Conservation (phyloP, 2,329 filamentous ascomycete species). For the Verruconis gallopava region DNA sequence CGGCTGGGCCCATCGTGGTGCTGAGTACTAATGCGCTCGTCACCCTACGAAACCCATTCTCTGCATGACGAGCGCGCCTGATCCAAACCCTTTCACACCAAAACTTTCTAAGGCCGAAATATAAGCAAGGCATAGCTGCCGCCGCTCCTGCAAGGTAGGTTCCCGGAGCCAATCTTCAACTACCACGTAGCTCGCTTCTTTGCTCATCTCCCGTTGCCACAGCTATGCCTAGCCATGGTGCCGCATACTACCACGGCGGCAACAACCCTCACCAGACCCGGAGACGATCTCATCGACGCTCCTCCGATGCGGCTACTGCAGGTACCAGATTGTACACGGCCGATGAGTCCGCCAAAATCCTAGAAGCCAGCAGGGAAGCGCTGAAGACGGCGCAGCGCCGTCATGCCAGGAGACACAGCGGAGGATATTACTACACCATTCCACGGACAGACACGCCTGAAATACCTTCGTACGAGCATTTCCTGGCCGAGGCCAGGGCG, state of each 20-base stretch:
- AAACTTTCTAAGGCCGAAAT: too few species aligned
- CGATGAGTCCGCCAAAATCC: neutral
- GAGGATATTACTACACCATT: neutral
- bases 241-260: neutral
- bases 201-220: too few species aligned
- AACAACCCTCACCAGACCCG: neutral
- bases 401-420: neutral
- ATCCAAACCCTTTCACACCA: neutral
- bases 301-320: neutral
- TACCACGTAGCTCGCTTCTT: neutral
- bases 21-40: neutral
- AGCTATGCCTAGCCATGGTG: too few species aligned
- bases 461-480: neutral
- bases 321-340: too few species aligned
- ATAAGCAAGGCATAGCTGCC: neutral
- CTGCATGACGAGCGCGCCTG: neutral
- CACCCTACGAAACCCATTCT: neutral
- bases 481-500: neutral
- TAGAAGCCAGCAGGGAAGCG: neutral
- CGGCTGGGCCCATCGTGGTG: neutral
- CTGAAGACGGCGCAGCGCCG: neutral
- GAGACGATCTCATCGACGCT: neutral
- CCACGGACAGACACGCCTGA: neutral
- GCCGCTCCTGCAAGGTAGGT: neutral
- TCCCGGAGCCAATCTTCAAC: neutral